A percentile compares a stretch with the other conserved stretches of the same genome.
Evolutionary conservation across 2,329 filamentous ascomycete species (phyloP).

Genomic region (Fusarium torreyae): DNA sequence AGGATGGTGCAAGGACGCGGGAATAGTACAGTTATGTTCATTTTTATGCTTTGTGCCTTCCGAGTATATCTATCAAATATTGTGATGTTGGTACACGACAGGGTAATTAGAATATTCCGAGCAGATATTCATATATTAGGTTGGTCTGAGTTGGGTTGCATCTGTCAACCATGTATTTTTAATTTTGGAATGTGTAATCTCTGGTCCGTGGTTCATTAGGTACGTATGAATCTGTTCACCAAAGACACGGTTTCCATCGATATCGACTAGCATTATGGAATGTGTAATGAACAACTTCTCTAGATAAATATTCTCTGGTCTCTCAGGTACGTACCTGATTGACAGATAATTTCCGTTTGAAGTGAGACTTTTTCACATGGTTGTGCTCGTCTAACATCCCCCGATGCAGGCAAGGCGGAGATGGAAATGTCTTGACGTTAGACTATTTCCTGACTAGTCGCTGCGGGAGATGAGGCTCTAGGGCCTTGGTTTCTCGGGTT

Average conservation of each 20-base stretch:
- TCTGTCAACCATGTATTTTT: conserved; percentile 19
- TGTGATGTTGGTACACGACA: conserved; percentile 1
- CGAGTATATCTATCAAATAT: neutral
- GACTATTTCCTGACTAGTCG: conserved; percentile 42
- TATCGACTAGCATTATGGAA: neutral
- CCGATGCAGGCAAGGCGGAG: conserved; percentile 43
- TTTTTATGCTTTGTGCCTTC: neutral
- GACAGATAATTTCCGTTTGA: neutral
- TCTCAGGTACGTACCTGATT: conserved; percentile 11
- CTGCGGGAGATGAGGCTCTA: conserved; percentile 44
- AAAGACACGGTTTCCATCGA: neutral
- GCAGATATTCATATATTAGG: neutral
- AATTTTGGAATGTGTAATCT: conserved; percentile 35
- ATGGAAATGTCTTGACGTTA: conserved; percentile 38
- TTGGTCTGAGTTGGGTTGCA: conserved; percentile 1
- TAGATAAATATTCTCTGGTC: neutral
- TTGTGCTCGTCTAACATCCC: conserved; percentile 49
- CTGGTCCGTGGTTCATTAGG: neutral
- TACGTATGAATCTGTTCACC: neutral
- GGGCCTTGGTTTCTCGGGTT: conserved; percentile 17
- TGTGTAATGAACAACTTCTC: conserved; percentile 1
- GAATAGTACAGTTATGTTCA: conserved; percentile 1
- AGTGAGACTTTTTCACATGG: conserved; percentile 46
- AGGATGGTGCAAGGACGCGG: neutral
- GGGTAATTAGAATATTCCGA: neutral